Evolutionary conservation across 768 basidiomycete genomes (phyloP).

Genomic region (Mycena chlorophos): DNA sequence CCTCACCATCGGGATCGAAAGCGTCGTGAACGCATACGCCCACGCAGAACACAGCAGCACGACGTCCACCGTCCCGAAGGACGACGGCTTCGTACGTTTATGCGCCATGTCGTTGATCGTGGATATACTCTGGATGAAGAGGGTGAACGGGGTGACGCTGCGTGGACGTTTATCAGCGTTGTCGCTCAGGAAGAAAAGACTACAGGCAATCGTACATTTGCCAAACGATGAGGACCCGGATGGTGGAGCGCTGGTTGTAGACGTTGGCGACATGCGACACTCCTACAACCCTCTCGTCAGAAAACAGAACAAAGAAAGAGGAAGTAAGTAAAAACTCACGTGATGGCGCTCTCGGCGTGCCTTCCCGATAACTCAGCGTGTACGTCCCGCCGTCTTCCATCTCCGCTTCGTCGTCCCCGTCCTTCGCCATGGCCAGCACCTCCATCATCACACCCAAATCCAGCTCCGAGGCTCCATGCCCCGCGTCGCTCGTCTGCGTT

Average conservation of each 20-base stretch:
- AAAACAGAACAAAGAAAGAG: too few relatives aligned
- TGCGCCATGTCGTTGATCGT: constrained; percentile 51
- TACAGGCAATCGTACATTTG: constrained; percentile 45
- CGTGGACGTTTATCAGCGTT: constrained; percentile 30
- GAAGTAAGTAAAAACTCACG: not conserved
- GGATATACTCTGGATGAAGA: constrained; percentile 50
- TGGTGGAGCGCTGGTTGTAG: constrained; percentile 40
- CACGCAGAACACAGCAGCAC: constrained; percentile 59
- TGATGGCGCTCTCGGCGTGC: not conserved
- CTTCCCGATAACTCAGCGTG: not conserved
- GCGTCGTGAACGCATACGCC: constrained; percentile 46
- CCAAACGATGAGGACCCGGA: constrained; percentile 56
- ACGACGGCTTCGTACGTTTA: constrained; percentile 39
- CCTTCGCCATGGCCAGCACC: not conserved
- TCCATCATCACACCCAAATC: not conserved
- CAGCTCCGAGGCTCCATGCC: not conserved
- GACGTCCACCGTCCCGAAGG: constrained; percentile 68
- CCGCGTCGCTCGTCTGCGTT: not conserved
- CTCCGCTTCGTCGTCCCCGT: not conserved
- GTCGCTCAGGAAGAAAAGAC: not conserved
- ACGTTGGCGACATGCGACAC: constrained; percentile 25
- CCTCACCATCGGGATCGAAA: not conserved
- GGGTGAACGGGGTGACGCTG: constrained; percentile 44
- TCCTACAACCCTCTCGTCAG: constrained; percentile 21
- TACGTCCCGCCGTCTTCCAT: not conserved